Evolutionary conservation across 805 yeast genomes (phyloP).

Genomic region (Metschnikowia shivogae): DNA sequence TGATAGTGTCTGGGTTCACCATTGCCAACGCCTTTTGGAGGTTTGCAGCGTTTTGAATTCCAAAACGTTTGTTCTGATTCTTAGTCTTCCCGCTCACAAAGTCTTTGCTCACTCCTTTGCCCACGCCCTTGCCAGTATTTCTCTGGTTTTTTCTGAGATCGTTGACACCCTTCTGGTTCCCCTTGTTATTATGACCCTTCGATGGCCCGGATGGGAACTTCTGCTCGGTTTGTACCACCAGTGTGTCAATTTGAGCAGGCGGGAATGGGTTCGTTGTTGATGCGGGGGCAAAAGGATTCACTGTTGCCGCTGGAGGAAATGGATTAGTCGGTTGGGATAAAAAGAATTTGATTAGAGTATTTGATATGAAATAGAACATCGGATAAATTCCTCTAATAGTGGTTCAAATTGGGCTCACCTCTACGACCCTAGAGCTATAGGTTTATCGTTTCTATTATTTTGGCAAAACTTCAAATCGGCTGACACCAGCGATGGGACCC

Average conservation of each 20-base stretch:
- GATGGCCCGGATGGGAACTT: constrained; percentile 10
- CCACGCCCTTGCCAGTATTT: constrained; percentile 5
- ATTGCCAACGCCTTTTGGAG: constrained; percentile 40
- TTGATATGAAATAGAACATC: too few relatives aligned
- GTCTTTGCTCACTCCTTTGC: constrained; percentile 20
- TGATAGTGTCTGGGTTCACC: constrained; percentile 24
- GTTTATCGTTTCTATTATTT: too few relatives aligned
- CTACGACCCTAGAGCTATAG: too few relatives aligned
- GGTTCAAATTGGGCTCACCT: too few relatives aligned
- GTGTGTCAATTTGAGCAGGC: constrained; percentile 3
- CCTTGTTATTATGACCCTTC: constrained; percentile 1
- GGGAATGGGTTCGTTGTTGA: constrained; percentile 9
- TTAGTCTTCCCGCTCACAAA: constrained; percentile 11
- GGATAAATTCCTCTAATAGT: too few relatives aligned
- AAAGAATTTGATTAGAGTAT: too few relatives aligned
- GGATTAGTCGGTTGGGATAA: too few relatives aligned
- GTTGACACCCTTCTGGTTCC: constrained; percentile 11
- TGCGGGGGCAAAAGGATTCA: constrained; percentile 9
- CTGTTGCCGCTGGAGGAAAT: constrained; percentile 7
- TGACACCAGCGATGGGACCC: too few relatives aligned
- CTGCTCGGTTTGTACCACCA: background rate
- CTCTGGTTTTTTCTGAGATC: constrained; percentile 5
- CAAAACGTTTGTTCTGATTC: constrained; percentile 25
- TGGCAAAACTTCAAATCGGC: too few relatives aligned
- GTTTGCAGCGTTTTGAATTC: constrained; percentile 37